Evolutionary conservation across 2,329 filamentous ascomycete species (phyloP).

Genomic region (Nemania abortiva): DNA sequence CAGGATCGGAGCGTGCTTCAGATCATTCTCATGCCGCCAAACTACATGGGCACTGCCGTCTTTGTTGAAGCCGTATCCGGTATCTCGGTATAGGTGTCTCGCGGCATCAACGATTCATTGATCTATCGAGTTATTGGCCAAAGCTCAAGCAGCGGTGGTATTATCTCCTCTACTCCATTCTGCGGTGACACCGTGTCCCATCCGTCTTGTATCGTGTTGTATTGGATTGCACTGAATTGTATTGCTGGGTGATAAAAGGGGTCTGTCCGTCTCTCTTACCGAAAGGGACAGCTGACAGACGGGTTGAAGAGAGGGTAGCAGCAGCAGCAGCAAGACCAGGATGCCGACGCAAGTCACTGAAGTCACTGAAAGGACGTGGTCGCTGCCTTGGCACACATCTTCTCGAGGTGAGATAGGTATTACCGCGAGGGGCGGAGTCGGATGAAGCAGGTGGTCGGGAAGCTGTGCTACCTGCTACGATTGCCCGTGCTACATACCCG

Average conservation of each 20-base stretch:
- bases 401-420: background rate
- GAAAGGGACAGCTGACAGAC: constrained; percentile 16
- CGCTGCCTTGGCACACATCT: constrained; percentile 27
- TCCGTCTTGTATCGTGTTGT: background rate
- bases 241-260: constrained; percentile 13
- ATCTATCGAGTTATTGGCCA: background rate
- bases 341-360: constrained; percentile 6
- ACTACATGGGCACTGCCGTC: constrained; percentile 9
- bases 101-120: constrained; percentile 2
- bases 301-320: constrained; percentile 15
- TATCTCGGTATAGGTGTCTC: background rate
- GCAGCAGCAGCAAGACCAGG: constrained; percentile 14
- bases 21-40: constrained; percentile 18
- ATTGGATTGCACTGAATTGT: background rate
- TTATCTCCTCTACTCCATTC: constrained; percentile 4
- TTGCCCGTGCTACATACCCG: background rate
- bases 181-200: constrained; percentile 10
- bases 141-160: background rate
- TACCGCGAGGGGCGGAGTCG: constrained; percentile 3
- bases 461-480: background rate
- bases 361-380: constrained; percentile 9
- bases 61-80: constrained; percentile 9
- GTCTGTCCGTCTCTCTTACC: constrained; percentile 2
- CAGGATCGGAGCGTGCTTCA: constrained; percentile 24
- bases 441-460: background rate